Base-by-base conservation (phyloP, 805 yeast species). In the Blastobotrys americana region DNA sequence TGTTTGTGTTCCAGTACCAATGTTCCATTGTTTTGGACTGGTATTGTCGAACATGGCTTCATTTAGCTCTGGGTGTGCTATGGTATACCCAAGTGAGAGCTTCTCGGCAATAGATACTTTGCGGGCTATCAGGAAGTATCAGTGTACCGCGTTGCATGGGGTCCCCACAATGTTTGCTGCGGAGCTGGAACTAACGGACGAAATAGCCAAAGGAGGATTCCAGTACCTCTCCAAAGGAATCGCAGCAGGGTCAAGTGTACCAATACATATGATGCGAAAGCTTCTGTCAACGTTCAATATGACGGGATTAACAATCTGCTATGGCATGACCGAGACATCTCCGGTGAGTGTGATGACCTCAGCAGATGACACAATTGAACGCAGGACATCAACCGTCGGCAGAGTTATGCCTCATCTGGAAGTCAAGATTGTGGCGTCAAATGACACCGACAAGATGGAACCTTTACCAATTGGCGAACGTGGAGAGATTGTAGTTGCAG, bases 151-250 rank as follows among this genome's bases (percentile, higher is more conserved):
- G 3, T 36, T 58, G 5, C 49, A 55, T 34, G 63, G 63, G 3
- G 63, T 59, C 2, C 63, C 63, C 2, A 59, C 63, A n/a, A 59
- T 59, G 63, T 59, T 55, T 39, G 59, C 56, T 5, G 56, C 59
- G 3, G 54, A 58, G 42, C 46, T 59, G 34, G 58, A 53, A 23
- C 41, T 47, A 16, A 43, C 47, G 34, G 59, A 55, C 13, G 53
- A 48, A 10, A 44, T 47, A 18, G 46, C 44, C 4, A 40, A 49
- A 34, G 54, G 53, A 4, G 57, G 55, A 5, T 50, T 56, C 42
- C 42, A 54, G 31, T 48, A 51, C 25, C 53, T 59, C 28, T 46
- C 59, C 15, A 59, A 58, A 2, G 64, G 64, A 13, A 59, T 59
- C 17, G 63, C 60, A 8, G 59, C 63, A 17, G 63, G 63, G 13